Evolutionary conservation across 1,139 yeast species (phyloP).

Genomic region (Debaryomyces singareniensis): DNA sequence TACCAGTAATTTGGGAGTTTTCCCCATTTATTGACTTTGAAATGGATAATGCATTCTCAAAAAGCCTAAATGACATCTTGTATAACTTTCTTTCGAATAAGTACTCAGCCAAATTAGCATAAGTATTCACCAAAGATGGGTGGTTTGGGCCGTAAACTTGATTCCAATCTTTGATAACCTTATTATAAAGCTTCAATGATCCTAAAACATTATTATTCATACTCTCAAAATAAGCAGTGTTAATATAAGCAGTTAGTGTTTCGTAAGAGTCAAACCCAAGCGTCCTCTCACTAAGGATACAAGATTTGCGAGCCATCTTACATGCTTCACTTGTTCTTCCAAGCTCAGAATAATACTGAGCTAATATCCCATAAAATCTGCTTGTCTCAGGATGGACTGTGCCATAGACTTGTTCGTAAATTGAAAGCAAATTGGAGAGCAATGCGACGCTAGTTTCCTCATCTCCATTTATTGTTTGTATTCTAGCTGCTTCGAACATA

Average conservation of each 20-base stretch:
- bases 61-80: slow-evolving; percentile 36
- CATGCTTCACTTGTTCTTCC: slow-evolving; percentile 57
- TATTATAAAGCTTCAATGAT: slow-evolving; percentile 56
- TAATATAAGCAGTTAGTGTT: slow-evolving; percentile 64
- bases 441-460: slow-evolving; percentile 49
- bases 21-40: slow-evolving; percentile 49
- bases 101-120: slow-evolving; percentile 57
- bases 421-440: slow-evolving; percentile 61
- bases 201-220: slow-evolving; percentile 53
- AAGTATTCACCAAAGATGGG: slow-evolving; percentile 63
- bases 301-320: slow-evolving; percentile 64
- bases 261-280: slow-evolving; percentile 78
- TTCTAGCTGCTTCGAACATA: slow-evolving; percentile 65
- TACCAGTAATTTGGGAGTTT: slow-evolving; percentile 52
- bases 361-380: slow-evolving; percentile 56
- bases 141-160: slow-evolving; percentile 53
- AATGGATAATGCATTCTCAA: slow-evolving; percentile 41
- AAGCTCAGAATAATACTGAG: slow-evolving; percentile 62
- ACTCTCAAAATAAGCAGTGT: slow-evolving; percentile 69
- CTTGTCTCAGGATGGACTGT: slow-evolving; percentile 76
- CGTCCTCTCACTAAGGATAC: slow-evolving; percentile 70
- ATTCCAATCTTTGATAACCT: slow-evolving; percentile 57
- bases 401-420: slow-evolving; percentile 84
- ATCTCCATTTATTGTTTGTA: slow-evolving; percentile 37
- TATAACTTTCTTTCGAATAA: slow-evolving; percentile 45